Conservation (phyloP, 1,139 yeast species). For the Lodderomyces oxycetoniae region DNA sequence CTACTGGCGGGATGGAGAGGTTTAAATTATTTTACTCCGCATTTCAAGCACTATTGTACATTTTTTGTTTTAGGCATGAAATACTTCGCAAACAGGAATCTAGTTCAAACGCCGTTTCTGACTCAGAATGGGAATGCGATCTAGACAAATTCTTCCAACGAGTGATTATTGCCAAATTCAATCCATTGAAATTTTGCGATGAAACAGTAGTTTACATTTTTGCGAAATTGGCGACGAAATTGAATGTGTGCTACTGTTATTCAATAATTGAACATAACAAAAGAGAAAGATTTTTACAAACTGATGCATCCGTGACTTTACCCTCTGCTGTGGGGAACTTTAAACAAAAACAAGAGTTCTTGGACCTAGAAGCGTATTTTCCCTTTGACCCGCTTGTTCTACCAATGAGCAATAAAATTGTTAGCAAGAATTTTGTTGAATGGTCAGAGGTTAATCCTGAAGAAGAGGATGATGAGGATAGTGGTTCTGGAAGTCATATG, state of each 20-base stretch:
- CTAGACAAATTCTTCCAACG: slow-evolving; percentile 85
- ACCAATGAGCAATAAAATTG: slow-evolving; percentile 49
- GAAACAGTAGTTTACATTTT: slow-evolving; percentile 91
- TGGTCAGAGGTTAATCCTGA: slow-evolving; percentile 59
- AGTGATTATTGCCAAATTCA: slow-evolving; percentile 79
- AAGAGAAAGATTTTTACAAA: slow-evolving; percentile 50
- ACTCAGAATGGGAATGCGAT: slow-evolving; percentile 71
- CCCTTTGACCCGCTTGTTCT: slow-evolving; percentile 92
- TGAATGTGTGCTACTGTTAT: slow-evolving; percentile 88
- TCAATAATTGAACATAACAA: slow-evolving; percentile 90
- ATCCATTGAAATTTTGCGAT: slow-evolving; percentile 90
- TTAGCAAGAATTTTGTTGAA: slow-evolving; percentile 63
- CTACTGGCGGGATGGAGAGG: slow-evolving; percentile 63
- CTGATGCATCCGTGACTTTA: slow-evolving; percentile 22
- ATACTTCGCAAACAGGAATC: slow-evolving; percentile 39
- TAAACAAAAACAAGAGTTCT: slow-evolving; percentile 66
- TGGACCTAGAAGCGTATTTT: slow-evolving; percentile 86
- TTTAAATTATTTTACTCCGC: slow-evolving; percentile 90
- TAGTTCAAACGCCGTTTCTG: slow-evolving; percentile 12
- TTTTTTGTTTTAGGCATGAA: slow-evolving; percentile 82
- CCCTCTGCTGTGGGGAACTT: slow-evolving; percentile 39
- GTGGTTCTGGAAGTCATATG: slow-evolving; percentile 24
- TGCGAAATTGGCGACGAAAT: slow-evolving; percentile 87
- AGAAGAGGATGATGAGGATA: slow-evolving; percentile 56
- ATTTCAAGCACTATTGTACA: slow-evolving; percentile 84